Evolutionary conservation across 2,329 filamentous ascomycete genomes (phyloP).

Genomic region (Phialophora chinensis): DNA sequence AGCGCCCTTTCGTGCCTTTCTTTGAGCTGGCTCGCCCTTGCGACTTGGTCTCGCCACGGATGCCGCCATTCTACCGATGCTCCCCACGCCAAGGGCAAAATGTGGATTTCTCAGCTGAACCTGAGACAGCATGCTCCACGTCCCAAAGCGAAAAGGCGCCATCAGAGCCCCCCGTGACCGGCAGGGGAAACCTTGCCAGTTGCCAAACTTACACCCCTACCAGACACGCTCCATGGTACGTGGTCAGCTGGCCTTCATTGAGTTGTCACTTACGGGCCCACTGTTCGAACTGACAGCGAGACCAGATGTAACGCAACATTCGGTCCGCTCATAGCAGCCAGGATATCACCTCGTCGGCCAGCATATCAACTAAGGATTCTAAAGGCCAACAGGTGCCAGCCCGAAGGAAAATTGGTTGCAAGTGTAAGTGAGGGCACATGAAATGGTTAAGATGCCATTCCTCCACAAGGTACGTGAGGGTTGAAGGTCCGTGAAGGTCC

Average conservation of each 20-base stretch:
- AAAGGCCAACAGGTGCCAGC: not conserved
- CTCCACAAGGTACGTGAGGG: not conserved
- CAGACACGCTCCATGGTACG: not conserved
- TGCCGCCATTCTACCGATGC: not conserved
- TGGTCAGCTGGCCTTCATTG: not conserved
- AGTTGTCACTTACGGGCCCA: not conserved
- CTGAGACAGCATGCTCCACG: not conserved
- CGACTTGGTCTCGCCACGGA: not conserved
- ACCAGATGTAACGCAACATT: not conserved
- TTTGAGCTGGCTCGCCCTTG: not conserved
- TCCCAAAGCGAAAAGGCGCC: not conserved
- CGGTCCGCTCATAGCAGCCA: not conserved
- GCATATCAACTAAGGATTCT: not conserved
- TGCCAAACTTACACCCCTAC: not conserved
- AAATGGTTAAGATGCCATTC: not conserved
- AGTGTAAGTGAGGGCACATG: not conserved
- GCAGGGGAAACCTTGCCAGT: not conserved
- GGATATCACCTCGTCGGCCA: not conserved
- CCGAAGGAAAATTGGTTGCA: not conserved
- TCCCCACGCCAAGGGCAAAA: not conserved
- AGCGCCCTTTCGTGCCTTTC: not conserved
- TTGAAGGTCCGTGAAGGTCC: not conserved
- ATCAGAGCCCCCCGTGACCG: not conserved
- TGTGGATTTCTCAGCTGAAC: not conserved
- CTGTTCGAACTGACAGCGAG: not conserved